Conservation (phyloP, 768 basidiomycete genomes). For the Trametopsis cervina region DNA sequence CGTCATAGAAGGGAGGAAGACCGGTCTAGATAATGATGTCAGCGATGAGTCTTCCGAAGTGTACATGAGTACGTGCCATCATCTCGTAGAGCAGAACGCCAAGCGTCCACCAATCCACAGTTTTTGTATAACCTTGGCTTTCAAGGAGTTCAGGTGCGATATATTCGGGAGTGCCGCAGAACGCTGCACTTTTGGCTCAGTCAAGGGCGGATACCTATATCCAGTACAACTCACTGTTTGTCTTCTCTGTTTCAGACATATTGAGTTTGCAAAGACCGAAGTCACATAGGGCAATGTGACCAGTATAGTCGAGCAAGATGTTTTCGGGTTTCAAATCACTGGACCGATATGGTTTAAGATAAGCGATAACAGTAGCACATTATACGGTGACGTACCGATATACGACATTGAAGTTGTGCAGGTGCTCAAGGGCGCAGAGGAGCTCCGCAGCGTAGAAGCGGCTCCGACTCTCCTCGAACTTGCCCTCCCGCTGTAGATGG, state of each 20-base stretch:
- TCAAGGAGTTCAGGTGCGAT: conserved; percentile 96
- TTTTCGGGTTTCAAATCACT: conserved; percentile 94
- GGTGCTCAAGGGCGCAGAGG: conserved; percentile 88
- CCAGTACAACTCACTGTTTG: conserved; percentile 68
- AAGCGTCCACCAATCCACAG: conserved; percentile 99
- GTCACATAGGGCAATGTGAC: conserved; percentile 96
- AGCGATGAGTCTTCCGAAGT: not conserved
- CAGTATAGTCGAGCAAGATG: conserved; percentile 94
- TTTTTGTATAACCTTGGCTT: conserved; percentile 95
- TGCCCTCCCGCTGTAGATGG: conserved; percentile 92
- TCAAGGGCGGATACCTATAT: not conserved
- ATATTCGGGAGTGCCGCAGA: conserved; percentile 98
- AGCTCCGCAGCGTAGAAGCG: conserved; percentile 99
- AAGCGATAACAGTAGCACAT: not conserved
- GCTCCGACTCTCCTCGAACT: conserved; percentile 89
- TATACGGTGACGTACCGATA: conserved; percentile 60
- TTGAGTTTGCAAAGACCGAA: conserved; percentile 96
- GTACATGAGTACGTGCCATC: conserved; percentile 49
- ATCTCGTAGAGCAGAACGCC: conserved; percentile 96
- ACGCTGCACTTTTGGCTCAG: conserved; percentile 51
- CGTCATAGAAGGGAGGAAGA: conserved; percentile 97
- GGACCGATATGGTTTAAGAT: conserved; percentile 2
- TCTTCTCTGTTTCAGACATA: conserved; percentile 97
- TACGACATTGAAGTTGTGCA: conserved; percentile 97
- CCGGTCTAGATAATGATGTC: conserved; percentile 57